A percentile compares a stretch with the other conserved stretches of the same genome.
Evolutionary conservation across 108 stramenopile species (phyloP).

Genomic region (Conticribra guillardii): DNA sequence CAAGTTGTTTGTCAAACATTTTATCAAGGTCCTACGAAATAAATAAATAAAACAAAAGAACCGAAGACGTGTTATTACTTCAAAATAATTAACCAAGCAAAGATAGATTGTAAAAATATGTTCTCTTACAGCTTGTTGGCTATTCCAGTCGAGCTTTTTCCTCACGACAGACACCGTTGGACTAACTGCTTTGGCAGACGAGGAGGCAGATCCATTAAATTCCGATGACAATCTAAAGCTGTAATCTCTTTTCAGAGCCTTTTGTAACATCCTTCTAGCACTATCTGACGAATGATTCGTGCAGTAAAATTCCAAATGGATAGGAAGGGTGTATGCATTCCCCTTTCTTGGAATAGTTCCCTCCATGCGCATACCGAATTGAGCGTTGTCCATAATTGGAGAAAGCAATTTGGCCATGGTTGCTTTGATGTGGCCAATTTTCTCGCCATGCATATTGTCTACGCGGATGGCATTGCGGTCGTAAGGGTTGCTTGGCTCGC

Average conservation of each 20-base stretch:
- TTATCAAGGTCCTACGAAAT: too few species aligned
- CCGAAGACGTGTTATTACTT: too few species aligned
- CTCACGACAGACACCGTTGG: conserved; percentile 16
- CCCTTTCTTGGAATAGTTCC: conserved; percentile 50
- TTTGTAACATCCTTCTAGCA: conserved; percentile 4
- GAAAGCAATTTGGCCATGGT: conserved; percentile 51
- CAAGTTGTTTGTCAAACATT: conserved; percentile 67
- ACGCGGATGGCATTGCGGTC: conserved; percentile 75
- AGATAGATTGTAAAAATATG: too few species aligned
- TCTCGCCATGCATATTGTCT: conserved; percentile 53
- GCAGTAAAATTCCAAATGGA: conserved; percentile 44
- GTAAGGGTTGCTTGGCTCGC: conserved; percentile 69
- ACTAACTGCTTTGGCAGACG: not conserved
- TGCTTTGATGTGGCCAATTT: conserved; percentile 70
- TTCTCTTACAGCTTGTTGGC: conserved; percentile 38
- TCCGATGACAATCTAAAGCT: conserved; percentile 1
- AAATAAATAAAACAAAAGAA: too few species aligned
- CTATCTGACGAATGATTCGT: conserved; percentile 3
- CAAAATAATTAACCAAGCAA: too few species aligned
- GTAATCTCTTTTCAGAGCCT: conserved; percentile 5
- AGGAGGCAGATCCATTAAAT: not conserved
- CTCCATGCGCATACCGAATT: conserved; percentile 24
- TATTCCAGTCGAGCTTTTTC: conserved; percentile 49
- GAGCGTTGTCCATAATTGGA: conserved; percentile 48
- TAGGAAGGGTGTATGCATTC: conserved; percentile 45